A percentile compares a stretch with the other conserved stretches of the same genome.
Conservation (phyloP, 768 basidiomycete species). For the Tephrocybe sp. region DNA sequence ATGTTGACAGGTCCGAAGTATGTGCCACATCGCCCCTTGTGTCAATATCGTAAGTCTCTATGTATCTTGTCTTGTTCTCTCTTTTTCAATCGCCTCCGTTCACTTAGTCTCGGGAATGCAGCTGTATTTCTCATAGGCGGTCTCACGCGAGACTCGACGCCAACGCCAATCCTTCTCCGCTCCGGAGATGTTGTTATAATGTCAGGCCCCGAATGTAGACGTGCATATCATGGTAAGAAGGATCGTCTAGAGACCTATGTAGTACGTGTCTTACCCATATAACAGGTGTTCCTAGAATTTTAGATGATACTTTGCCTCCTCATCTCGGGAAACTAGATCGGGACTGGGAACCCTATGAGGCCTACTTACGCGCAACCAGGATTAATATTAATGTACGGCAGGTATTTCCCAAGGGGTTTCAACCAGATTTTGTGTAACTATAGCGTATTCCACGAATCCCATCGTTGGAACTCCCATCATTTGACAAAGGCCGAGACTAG, state of each 20-base stretch:
- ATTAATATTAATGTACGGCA: constrained; percentile 94
- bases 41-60: constrained; percentile 87
- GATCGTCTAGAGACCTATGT: not conserved
- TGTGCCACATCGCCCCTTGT: constrained; percentile 92
- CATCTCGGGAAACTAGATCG: constrained; percentile 43
- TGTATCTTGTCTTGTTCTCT: not conserved
- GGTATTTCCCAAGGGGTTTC: constrained; percentile 76
- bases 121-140: constrained; percentile 91
- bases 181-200: constrained; percentile 93
- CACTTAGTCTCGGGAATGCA: constrained; percentile 77
- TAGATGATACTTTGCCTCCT: constrained; percentile 76
- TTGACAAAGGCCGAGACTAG: no score
- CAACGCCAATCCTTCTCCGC: constrained; percentile 80
- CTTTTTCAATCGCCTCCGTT: not conserved
- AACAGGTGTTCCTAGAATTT: constrained; percentile 81
- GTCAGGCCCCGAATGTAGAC: constrained; percentile 82
- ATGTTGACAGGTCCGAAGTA: constrained; percentile 96
- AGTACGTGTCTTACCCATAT: not conserved
- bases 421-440: constrained; percentile 21
- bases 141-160: constrained; percentile 70
- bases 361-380: constrained; percentile 66
- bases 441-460: not conserved
- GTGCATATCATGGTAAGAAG: constrained; percentile 88
- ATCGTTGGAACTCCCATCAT: not conserved
- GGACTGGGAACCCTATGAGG: constrained; percentile 62